Evolutionary conservation across 371 early-diverging fungal species (phyloP).

Genomic region (Apophysomyces ossiformis): DNA sequence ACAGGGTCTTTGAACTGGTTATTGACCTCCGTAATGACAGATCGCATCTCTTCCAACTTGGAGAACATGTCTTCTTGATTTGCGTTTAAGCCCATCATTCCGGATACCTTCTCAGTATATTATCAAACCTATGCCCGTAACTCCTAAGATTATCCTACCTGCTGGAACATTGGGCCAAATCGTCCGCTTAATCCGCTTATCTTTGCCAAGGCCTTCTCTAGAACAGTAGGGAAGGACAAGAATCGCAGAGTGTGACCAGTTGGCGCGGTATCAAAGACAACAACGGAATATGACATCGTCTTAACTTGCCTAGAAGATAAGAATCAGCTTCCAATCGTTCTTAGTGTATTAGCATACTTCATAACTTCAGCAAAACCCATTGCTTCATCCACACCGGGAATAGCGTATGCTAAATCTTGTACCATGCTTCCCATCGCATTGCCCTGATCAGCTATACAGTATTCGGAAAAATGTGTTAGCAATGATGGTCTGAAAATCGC

Average conservation of each 20-base stretch:
- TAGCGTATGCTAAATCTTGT: constrained; percentile 96
- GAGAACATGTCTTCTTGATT: constrained; percentile 95
- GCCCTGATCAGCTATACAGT: constrained; percentile 69
- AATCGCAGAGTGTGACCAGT: constrained; percentile 99
- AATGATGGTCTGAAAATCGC: background rate
- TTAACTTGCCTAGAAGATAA: constrained; percentile 77
- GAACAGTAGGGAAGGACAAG: constrained; percentile 94
- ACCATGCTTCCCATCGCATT: constrained; percentile 87
- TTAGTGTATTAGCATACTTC: constrained; percentile 70
- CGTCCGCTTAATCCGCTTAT: constrained; percentile 89
- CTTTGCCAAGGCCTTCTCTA: constrained; percentile 97
- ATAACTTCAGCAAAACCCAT: constrained; percentile 99
- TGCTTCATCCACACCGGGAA: constrained; percentile 99
- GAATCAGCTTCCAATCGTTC: background rate
- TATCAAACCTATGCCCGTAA: background rate
- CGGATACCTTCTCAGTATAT: constrained; percentile 70
- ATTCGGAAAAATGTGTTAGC: background rate
- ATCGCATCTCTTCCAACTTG: constrained; percentile 93
- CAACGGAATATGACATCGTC: constrained; percentile 96
- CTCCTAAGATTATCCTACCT: constrained; percentile 39
- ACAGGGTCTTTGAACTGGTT: constrained; percentile 96
- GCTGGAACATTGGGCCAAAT: constrained; percentile 95
- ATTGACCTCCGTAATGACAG: constrained; percentile 95
- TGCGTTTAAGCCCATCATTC: constrained; percentile 94
- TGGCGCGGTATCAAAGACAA: constrained; percentile 99